These are phyloP conservation scores for Jatropha curcas DNA, from an alignment of 345 rosid species.

Conservation along the genomic window DNA sequence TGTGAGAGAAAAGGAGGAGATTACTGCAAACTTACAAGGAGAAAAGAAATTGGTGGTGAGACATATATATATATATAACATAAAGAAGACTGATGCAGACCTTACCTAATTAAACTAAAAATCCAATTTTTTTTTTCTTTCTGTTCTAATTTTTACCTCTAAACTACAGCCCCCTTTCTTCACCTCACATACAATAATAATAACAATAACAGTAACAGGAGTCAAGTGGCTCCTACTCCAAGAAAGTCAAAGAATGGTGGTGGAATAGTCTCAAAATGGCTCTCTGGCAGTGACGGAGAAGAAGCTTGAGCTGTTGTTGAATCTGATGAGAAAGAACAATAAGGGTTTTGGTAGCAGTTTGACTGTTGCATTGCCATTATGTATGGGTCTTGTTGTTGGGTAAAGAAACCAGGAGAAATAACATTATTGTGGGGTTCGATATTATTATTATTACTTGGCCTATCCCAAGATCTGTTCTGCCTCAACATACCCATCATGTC, in stretches of 20 bases:
- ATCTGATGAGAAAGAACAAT: conserved; percentile 34
- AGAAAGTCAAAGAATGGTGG: conserved; percentile 72
- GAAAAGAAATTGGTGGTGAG: too few species aligned
- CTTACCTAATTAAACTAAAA: too few species aligned
- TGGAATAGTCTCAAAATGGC: conserved; percentile 32
- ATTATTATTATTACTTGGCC: conserved; percentile 32
- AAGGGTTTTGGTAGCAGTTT: conserved; percentile 22
- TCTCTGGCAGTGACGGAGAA: conserved; percentile 12
- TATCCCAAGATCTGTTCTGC: conserved; percentile 39
- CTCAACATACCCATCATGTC: conserved; percentile 43
- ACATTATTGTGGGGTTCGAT: conserved; percentile 36
- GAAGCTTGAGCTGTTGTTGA: conserved; percentile 27
- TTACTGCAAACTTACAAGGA: too few species aligned
- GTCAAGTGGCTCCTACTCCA: conserved; percentile 76
- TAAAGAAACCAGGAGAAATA: conserved; percentile 21
- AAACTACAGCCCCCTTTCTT: too few species aligned
- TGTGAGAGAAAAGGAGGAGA: too few species aligned
- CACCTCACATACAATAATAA: too few species aligned
- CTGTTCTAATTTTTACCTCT: too few species aligned
- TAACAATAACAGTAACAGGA: too few species aligned
- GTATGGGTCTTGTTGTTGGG: conserved; percentile 17
- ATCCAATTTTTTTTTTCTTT: too few species aligned
- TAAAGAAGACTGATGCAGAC: too few species aligned
- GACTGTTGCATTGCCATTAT: conserved; percentile 43
- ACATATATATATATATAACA: too few species aligned